Evolutionary conservation across 2,329 filamentous ascomycete genomes (phyloP), one percentile per base, ranked within the genome.

Genomic region (Claviceps humidiphila): DNA sequence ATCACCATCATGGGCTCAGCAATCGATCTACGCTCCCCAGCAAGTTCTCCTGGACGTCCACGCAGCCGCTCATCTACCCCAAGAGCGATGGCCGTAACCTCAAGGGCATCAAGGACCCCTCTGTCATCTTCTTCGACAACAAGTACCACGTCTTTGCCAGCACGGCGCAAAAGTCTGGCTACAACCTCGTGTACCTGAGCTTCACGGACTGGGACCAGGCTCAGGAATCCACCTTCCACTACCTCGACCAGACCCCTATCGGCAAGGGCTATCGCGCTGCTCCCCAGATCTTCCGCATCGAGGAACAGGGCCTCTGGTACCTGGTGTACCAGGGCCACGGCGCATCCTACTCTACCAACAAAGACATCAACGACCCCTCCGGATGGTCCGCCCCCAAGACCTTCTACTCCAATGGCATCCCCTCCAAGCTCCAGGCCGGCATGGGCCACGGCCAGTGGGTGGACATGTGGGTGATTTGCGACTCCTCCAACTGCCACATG

Each of bases 391-490:
- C 37, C 22, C n/a, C 37, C 20, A 17, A 37, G 34, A 2, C 37
- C 16, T 47, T 51, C 43, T 51, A 47, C 34, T 2, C 26, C 9
- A 7, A 1, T 20, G 22, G 2, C 34, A 8, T 17, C 9, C 37
- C 50, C 4, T 11, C 24, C 37, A 7, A 1, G 16, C 1, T 16
- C 67, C 73, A 22, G 74, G 83, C 71, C 0, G 70, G 60, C 52
- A 75, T 74, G 8, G 61, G 64, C 63, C 81, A 75, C 0, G 78
- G 78, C 0, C 61, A 69, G 11, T 51, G 50, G 50, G 84, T 85
- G 55, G 81, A 85, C 63, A 80, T 82, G 65, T 78, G 79, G 0
- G 57, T 84, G 52, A 84, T 85, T 56, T 79, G 77, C 42, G 82
- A 85, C 63, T 65, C 65, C 60, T 64, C 61, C 6, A 75, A 76